These are phyloP conservation scores for Trichoderma afroharzianum DNA, from an alignment of 2,329 filamentous ascomycete genomes.

Conservation along the genomic window DNA sequence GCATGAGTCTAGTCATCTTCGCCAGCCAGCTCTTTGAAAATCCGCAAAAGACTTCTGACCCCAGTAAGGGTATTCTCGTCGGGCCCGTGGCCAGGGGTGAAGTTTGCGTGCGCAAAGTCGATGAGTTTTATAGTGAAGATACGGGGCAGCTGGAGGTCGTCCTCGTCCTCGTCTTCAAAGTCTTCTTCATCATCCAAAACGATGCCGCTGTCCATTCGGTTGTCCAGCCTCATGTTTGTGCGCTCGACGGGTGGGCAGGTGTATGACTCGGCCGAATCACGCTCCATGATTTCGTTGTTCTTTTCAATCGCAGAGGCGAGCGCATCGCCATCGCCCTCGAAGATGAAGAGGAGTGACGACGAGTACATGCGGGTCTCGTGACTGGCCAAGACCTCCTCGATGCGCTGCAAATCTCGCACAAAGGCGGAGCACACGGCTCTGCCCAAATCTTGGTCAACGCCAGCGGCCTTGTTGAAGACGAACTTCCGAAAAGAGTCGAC, in stretches of 20 bases:
- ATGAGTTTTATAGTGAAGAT: conserved; percentile 84
- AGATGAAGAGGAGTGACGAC: conserved; percentile 59
- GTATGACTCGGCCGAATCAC: conserved; percentile 38
- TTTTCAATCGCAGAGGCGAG: conserved; percentile 51
- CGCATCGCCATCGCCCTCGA: conserved; percentile 58
- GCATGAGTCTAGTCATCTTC: conserved; percentile 22
- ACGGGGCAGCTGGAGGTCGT: conserved; percentile 52
- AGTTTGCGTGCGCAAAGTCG: conserved; percentile 91
- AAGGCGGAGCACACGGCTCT: conserved; percentile 53
- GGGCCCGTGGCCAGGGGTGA: conserved; percentile 74
- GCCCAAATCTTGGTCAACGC: conserved; percentile 57
- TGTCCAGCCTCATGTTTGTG: conserved; percentile 47
- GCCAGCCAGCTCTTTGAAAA: conserved; percentile 63
- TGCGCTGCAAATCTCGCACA: conserved; percentile 47
- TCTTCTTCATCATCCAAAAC: conserved; percentile 41
- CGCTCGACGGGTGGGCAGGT: conserved; percentile 25
- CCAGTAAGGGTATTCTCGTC: conserved; percentile 81
- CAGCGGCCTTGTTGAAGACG: conserved; percentile 55
- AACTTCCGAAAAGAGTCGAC: conserved; percentile 53
- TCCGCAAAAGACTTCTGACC: conserved; percentile 64
- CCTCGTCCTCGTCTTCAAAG: conserved; percentile 42
- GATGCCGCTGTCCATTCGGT: conserved; percentile 54
- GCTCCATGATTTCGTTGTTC: conserved; percentile 47
- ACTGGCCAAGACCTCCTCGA: conserved; percentile 50
- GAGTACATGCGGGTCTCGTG: conserved; percentile 64